These are phyloP conservation scores for Bidens hawaiensis DNA, from an alignment of 140 eudicot species.

Conservation along the genomic window DNA sequence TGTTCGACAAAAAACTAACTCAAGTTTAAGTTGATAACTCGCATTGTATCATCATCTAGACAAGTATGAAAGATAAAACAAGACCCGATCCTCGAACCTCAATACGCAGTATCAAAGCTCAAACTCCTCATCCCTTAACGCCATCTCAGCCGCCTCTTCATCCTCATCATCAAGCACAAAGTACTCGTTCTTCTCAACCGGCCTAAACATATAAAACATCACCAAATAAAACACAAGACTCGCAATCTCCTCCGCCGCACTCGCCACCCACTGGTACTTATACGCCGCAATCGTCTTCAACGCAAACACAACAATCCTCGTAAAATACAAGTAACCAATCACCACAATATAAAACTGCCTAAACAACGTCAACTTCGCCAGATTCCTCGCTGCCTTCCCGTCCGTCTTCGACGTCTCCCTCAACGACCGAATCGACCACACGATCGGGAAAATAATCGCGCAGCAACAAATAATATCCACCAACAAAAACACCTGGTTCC, in stretches of 20 bases:
- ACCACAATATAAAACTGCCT: slow-evolving; percentile 46
- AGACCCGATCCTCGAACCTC: slow-evolving; percentile 15
- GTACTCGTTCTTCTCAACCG: slow-evolving; percentile 60
- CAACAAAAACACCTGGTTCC: slow-evolving; percentile 45
- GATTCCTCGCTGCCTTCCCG: slow-evolving; percentile 49
- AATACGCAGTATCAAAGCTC: slow-evolving; percentile 36
- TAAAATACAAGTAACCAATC: slow-evolving; percentile 46
- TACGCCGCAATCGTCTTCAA: slow-evolving; percentile 40
- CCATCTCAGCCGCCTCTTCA: slow-evolving; percentile 61
- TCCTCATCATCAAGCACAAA: slow-evolving; percentile 63
- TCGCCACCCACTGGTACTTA: slow-evolving; percentile 44
- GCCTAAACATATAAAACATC: slow-evolving; percentile 59
- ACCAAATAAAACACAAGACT: slow-evolving; percentile 44
- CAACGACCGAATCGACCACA: slow-evolving; percentile 40
- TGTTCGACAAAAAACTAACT: slow-evolving; percentile 29
- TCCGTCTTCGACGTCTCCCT: slow-evolving; percentile 46
- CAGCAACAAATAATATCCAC: slow-evolving; percentile 53
- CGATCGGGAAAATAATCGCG: slow-evolving; percentile 48
- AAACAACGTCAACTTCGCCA: slow-evolving; percentile 41
- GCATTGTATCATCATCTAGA: slow-evolving; percentile 38
- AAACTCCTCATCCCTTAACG: slow-evolving; percentile 50
- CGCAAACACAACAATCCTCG: slow-evolving; percentile 48
- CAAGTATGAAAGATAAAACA: slow-evolving; percentile 31
- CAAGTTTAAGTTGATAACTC: slow-evolving; percentile 27
- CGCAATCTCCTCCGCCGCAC: slow-evolving; percentile 43